These are phyloP conservation scores for Tuber microsphaerosporum DNA, from an alignment of 495 filamentous ascomycete genomes.

Conservation along the genomic window DNA sequence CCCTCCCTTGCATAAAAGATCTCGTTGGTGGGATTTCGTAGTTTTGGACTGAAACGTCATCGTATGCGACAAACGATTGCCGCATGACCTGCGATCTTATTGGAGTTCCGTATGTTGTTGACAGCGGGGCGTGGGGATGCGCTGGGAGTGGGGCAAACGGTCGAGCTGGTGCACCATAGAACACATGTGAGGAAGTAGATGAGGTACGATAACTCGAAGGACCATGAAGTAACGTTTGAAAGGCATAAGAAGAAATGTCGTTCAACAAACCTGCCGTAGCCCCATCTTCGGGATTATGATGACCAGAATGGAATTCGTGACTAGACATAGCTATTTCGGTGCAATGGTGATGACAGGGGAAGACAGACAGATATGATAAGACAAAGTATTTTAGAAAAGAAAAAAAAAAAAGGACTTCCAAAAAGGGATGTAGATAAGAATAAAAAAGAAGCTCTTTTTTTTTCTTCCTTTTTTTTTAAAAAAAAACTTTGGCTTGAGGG, in stretches of 20 bases:
- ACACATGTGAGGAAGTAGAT: constrained; percentile 17
- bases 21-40: constrained; percentile 8
- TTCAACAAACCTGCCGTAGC: constrained; percentile 3
- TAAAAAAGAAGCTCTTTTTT: neutral
- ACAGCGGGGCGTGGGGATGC: constrained; percentile 21
- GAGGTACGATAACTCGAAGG: constrained; percentile 28
- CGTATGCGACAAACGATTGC: constrained; percentile 3
- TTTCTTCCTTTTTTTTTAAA: too few species aligned
- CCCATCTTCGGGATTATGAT: constrained; percentile 23
- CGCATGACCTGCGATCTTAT: constrained; percentile 20
- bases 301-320: constrained; percentile 30
- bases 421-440: constrained; percentile 7
- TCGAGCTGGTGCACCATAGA: constrained; percentile 20
- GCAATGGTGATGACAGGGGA: neutral
- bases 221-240: constrained; percentile 16
- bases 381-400: neutral
- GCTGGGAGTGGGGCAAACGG: constrained; percentile 19
- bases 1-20: constrained; percentile 5
- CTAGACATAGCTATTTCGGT: constrained; percentile 27
- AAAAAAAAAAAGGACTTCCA: constrained; percentile 18
- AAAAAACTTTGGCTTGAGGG: neutral
- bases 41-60: neutral
- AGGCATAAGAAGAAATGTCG: constrained; percentile 2
- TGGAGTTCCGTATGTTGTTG: constrained; percentile 16
- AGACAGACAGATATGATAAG: constrained; percentile 2